Base-by-base conservation (phyloP, 176 grass and related monocot species). In the Oryza officinalis region DNA sequence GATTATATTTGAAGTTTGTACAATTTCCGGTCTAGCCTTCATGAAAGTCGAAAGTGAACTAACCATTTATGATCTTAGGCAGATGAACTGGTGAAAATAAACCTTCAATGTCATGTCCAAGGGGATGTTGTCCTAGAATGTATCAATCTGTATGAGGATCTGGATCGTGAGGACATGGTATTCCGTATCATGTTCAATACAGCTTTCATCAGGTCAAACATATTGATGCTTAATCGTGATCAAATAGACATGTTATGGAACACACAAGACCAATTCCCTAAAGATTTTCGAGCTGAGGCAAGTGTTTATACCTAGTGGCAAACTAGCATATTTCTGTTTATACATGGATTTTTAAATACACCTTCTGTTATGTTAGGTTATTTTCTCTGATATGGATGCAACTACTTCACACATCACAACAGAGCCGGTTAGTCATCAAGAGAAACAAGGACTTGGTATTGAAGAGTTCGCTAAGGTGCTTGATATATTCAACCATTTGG, bases 71-170 rank as follows among this genome's bases (percentile, higher is more conserved):
- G 49, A 54, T 83, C 86, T 91, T 92, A 98, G 96, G 93, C 80
- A 93, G 89, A 98, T 84, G 89, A 98, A 78, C 11, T 90, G 70
- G 80, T 90, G 27, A 95, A 93, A 91, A 93, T 98, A 90, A 88
- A 90, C 85, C 88, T 95, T 59, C 78, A 85, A 57, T 95, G 96
- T 69, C 93, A 88, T 78, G 92, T 98, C 82, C 93, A 93, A 92
- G 96, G 93, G 82, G 96, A 98, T 87, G 87, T 95, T 75, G 89
- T 98, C 33, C 80, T 98, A 74, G 91, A 98, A 74, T 98, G 96
- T 69, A 90, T 91, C 65, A 86, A 87, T 84, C 50, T 92, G 31
- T 86, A 95, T 75, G 89, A 93, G 46, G 83, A 91, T 84, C 69
- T 93, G 75, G 89, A 98, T 77, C 67, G 76, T 35, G 93, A 98